Conservation (phyloP, 2,329 filamentous ascomycete genomes). For the Bipolaris victoriae region DNA sequence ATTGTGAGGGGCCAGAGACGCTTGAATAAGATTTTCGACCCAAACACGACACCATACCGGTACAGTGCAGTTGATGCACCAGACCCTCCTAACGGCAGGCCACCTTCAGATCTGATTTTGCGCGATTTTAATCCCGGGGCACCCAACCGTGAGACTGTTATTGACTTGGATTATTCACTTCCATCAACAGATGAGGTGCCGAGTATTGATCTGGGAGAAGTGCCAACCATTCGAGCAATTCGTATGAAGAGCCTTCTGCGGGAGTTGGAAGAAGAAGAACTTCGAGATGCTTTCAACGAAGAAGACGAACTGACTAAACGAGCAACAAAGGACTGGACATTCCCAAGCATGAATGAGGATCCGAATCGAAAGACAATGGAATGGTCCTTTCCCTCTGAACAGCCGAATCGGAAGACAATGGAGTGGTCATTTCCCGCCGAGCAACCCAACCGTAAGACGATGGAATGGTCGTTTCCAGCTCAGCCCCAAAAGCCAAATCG, state of each 20-base stretch:
- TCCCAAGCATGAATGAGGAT: conserved; percentile 53
- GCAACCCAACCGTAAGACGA: conserved; percentile 50
- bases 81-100: conserved; percentile 49
- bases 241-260: conserved; percentile 57
- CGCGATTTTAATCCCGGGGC: conserved; percentile 52
- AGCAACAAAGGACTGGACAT: conserved; percentile 62
- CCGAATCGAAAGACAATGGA: conserved; percentile 57
- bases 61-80: conserved; percentile 60
- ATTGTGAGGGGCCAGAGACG: conserved; percentile 63
- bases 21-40: conserved; percentile 64
- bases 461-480: conserved; percentile 61
- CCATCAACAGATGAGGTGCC: conserved; percentile 42
- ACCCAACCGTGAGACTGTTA: conserved; percentile 58
- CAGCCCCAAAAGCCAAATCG: conserved; percentile 47
- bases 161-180: conserved; percentile 64
- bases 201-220: conserved; percentile 55
- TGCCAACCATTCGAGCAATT: conserved; percentile 63
- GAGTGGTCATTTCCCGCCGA: conserved; percentile 55
- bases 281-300: conserved; percentile 35
- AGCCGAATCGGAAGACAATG: conserved; percentile 51
- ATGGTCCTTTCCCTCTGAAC: conserved; percentile 58
- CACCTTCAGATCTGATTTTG: conserved; percentile 63
- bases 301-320: conserved; percentile 44
- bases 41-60: conserved; percentile 62
- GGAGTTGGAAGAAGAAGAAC: conserved; percentile 51